A percentile compares a stretch with the other conserved stretches of the same genome.
Conservation (phyloP, 768 basidiomycete genomes). For the Boletus subparvulus region DNA sequence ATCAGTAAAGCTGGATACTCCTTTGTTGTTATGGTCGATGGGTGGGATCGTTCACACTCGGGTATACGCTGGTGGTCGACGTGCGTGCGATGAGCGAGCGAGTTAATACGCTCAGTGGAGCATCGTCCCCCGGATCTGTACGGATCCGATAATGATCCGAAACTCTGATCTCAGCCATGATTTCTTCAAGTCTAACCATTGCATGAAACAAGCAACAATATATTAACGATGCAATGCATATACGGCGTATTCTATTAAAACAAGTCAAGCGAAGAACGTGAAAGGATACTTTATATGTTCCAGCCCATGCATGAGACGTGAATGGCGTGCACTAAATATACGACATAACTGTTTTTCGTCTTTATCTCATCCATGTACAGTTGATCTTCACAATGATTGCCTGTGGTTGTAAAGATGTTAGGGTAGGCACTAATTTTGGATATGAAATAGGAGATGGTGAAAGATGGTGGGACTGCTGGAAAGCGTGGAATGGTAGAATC, state of each 20-base stretch:
- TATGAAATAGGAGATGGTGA: constrained; percentile 6
- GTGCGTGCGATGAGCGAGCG: not conserved
- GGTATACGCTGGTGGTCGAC: not conserved
- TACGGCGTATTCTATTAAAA: not conserved
- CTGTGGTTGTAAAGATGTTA: not conserved
- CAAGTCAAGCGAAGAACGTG: not conserved
- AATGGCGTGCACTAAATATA: constrained; percentile 9
- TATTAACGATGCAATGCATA: not conserved
- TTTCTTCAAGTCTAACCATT: too few relatives aligned
- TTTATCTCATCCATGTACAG: constrained; percentile 10
- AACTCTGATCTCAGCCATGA: too few relatives aligned
- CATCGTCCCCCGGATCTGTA: not conserved
- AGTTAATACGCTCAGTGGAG: too few relatives aligned
- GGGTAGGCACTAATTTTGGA: constrained; percentile 1
- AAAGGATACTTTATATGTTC: not conserved
- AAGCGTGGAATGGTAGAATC: not conserved
- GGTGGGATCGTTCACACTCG: not conserved
- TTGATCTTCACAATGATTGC: constrained; percentile 1
- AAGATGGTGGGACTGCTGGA: constrained; percentile 8
- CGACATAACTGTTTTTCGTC: constrained; percentile 6
- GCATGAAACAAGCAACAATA: not conserved
- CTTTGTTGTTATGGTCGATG: not conserved
- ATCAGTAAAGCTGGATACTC: not conserved
- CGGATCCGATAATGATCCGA: not conserved
- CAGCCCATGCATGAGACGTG: not conserved